Evolutionary conservation across 345 rosid genomes (phyloP).

Genomic region (Gynandropsis gynandra): DNA sequence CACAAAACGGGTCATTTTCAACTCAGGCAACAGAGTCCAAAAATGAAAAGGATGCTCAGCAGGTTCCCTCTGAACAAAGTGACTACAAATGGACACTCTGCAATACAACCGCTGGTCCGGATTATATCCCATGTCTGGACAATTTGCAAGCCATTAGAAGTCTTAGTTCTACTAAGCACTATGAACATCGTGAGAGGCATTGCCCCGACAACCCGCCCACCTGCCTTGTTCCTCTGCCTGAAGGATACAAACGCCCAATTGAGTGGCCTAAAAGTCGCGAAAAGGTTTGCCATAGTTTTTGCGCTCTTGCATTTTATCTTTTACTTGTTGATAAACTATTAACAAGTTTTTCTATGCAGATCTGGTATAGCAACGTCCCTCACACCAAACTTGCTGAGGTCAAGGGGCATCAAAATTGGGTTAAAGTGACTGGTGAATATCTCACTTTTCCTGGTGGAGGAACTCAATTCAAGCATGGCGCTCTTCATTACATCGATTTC

Average conservation of each 20-base stretch:
- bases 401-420: slow-evolving; percentile 99
- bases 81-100: slow-evolving; percentile 71
- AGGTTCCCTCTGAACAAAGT: slow-evolving; percentile 34
- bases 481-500: slow-evolving; percentile 90
- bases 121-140: slow-evolving; percentile 98
- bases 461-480: slow-evolving; percentile 90
- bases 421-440: slow-evolving; percentile 83
- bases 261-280: slow-evolving; percentile 97
- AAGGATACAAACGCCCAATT: slow-evolving; percentile 69
- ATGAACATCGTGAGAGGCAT: slow-evolving; percentile 97
- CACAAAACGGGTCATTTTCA: slow-evolving; percentile 68
- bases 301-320: background rate
- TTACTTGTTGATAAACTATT: background rate
- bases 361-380: slow-evolving; percentile 91
- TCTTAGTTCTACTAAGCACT: slow-evolving; percentile 73
- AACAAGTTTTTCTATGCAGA: slow-evolving; percentile 36
- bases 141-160: slow-evolving; percentile 68
- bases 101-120: slow-evolving; percentile 83
- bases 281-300: slow-evolving; percentile 43
- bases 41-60: slow-evolving; percentile 70
- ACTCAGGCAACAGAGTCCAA: slow-evolving; percentile 91
- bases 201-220: slow-evolving; percentile 85
- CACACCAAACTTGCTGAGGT: slow-evolving; percentile 81
- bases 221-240: slow-evolving; percentile 84
- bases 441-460: slow-evolving; percentile 98